A percentile compares a stretch with the other conserved stretches of the same genome.
Conservation (phyloP, 179 eudicot genomes). For the Vitellaria paradoxa region DNA sequence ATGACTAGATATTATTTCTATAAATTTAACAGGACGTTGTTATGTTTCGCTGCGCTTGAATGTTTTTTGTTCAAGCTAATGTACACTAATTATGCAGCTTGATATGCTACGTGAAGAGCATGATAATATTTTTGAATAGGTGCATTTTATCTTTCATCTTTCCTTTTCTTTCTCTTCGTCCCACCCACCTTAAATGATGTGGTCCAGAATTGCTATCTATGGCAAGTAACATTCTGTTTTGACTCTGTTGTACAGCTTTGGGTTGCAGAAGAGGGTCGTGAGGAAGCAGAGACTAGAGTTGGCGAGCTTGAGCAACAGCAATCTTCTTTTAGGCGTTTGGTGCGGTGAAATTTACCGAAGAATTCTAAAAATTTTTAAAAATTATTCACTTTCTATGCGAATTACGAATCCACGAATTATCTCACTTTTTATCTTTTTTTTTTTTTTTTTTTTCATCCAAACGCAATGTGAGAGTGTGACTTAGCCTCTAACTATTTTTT, state of each 20-base stretch:
- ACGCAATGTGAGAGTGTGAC: neutral
- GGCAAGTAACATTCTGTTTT: neutral
- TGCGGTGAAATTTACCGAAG: conserved; percentile 28
- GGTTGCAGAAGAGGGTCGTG: conserved; percentile 67
- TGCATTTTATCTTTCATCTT: conserved; percentile 10
- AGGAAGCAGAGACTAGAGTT: conserved; percentile 81
- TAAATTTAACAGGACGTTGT: conserved; percentile 12
- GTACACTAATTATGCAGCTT: conserved; percentile 50
- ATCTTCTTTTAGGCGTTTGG: no score
- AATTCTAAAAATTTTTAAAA: no score
- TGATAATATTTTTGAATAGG: conserved; percentile 64
- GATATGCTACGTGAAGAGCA: conserved; percentile 94
- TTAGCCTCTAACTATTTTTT: neutral
- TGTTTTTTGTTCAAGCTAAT: conserved; percentile 16
- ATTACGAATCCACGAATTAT: no score
- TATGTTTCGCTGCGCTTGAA: neutral
- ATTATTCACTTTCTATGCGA: no score
- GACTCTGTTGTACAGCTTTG: conserved; percentile 50
- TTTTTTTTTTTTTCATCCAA: neutral
- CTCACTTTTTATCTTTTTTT: no score
- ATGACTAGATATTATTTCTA: no score
- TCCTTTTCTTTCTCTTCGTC: neutral
- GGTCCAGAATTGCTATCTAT: neutral
- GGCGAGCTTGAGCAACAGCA: conserved; percentile 91
- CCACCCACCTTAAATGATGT: neutral